phyloP scores from a whole-genome alignment of 805 yeast species.

The Schwanniomyces yamadae region DNA sequence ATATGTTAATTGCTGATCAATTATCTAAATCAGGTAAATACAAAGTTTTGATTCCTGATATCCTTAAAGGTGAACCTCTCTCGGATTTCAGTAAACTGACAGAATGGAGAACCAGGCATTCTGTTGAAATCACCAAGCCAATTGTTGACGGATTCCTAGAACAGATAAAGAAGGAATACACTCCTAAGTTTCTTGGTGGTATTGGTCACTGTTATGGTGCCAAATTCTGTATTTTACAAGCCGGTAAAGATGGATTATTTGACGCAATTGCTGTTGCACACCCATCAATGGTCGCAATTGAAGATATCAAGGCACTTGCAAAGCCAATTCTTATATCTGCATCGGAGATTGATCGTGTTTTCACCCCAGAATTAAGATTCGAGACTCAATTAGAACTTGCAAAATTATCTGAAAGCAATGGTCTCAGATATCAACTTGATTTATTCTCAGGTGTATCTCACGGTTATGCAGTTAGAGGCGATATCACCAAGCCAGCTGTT shows the following conservation, averaged over 20 bases:
- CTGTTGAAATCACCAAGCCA: conserved; percentile 45
- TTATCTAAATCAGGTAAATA: conserved; percentile 13
- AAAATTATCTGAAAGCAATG: conserved; percentile 34
- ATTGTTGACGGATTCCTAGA: conserved; percentile 48
- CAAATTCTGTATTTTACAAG: conserved; percentile 25
- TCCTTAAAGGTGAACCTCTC: conserved; percentile 25
- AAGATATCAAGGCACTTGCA: conserved; percentile 53
- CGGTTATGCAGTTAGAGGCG: conserved; percentile 80
- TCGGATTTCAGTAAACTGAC: conserved; percentile 11
- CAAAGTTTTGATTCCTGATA: conserved; percentile 30
- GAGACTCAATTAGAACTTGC: conserved; percentile 52
- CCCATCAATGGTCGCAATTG: conserved; percentile 66
- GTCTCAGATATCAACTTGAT: conserved; percentile 55
- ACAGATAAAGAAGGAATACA: conserved; percentile 38
- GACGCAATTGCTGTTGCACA: conserved; percentile 75
- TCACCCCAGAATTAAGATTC: conserved; percentile 58
- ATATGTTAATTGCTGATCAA: conserved; percentile 28
- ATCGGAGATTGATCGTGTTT: conserved; percentile 65
- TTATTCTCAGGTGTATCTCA: conserved; percentile 62
- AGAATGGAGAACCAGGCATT: conserved; percentile 58
- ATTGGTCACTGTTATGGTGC: conserved; percentile 28
- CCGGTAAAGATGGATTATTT: conserved; percentile 34
- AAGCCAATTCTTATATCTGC: conserved; percentile 67
- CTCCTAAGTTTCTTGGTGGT: conserved; percentile 20
- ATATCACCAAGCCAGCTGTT: conserved; percentile 47